Evolutionary conservation across 441 rosid species (phyloP).

Genomic region (Erodium texanum): DNA sequence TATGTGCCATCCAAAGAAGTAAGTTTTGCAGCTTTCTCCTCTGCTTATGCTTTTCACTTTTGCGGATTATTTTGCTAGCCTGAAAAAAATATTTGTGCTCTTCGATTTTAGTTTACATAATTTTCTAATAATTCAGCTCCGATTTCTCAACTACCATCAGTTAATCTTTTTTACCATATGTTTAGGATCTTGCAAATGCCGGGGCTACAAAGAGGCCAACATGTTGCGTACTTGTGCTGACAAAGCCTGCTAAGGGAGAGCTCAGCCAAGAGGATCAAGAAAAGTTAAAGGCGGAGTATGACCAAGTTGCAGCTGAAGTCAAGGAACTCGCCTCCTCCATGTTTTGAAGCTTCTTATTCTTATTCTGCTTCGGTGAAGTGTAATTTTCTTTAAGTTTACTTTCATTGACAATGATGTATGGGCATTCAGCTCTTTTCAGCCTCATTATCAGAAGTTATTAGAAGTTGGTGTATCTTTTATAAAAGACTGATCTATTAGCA

Average conservation of each 20-base stretch:
- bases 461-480: no score
- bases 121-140: background rate
- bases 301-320: constrained; percentile 50
- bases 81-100: no score
- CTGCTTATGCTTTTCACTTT: background rate
- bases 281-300: constrained; percentile 46
- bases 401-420: background rate
- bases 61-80: background rate
- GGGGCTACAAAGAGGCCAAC: constrained; percentile 83
- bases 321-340: constrained; percentile 48
- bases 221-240: constrained; percentile 61
- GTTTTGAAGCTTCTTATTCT: constrained; percentile 24
- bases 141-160: background rate
- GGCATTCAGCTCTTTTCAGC: background rate
- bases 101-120: background rate
- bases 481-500: no score
- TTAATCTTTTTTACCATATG: background rate
- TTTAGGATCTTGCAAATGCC: constrained; percentile 72
- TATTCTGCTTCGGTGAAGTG: background rate
- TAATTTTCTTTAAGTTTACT: background rate
- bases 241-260: constrained; percentile 68
- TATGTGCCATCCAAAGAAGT: constrained; percentile 92
- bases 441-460: background rate
- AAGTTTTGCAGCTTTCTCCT: constrained; percentile 16
- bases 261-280: constrained; percentile 48